Evolutionary conservation across 768 basidiomycete species (phyloP), one percentile per base, ranked within the genome.

Genomic region (Boletus subparvulus): DNA sequence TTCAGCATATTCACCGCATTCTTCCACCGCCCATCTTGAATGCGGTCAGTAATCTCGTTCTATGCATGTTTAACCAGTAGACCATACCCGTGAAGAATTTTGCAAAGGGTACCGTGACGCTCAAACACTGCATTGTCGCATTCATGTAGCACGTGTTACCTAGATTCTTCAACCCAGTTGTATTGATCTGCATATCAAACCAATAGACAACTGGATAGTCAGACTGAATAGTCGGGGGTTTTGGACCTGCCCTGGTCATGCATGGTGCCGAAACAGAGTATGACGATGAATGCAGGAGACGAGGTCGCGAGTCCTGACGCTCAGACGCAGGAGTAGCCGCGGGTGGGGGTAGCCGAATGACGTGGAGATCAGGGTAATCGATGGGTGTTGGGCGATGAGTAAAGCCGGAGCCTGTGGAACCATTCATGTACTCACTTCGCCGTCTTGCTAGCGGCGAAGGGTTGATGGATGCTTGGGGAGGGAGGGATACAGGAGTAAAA

Each of bases 141-240:
- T 98, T 98, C 94, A 98, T 98, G 69, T 98, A 99, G 71, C 97
- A 99, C 9, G 97, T 99, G 70, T 98, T 98, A 17, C 90, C 88
- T 58, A 98, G 68, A 69, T 99, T 99, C 82, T 95, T 95, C 68
- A 99, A 71, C 4, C 96, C 96, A 0, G 87, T 85, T 19, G 85
- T 85, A 24, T 87, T 88, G 52, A 94, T 85, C 58, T 87, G 83
- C 40, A 84, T 77, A 68, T 94, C 91, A 14, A 80, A 73, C 94
- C 94, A 98, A 70, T 90, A 95, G 6, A 78, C 78, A 21, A 93
- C 86, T 5, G 90, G 88, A 67, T 90, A 94, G 45, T 88, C 85
- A n/a, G 83, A 86, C 30, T 74, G 72, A 60, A 91, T 88, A 26
- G 83, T 81, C 17, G 90, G 90, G 2, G 84, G 82, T 58, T 75